Conservation (phyloP, 2,329 filamentous ascomycete species). For the Fusarium lyarnte region DNA sequence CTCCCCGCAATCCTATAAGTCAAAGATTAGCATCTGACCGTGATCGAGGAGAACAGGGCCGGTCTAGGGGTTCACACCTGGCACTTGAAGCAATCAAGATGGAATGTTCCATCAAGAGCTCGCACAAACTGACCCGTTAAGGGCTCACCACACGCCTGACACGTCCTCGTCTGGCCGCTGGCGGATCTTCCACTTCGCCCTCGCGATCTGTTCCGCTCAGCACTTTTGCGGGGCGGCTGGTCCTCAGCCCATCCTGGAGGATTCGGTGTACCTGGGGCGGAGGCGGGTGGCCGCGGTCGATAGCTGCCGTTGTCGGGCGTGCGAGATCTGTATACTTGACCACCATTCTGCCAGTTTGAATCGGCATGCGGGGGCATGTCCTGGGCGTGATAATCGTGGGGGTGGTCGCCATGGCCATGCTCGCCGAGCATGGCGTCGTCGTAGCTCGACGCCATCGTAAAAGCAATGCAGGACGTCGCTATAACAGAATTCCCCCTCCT, state of each 20-base stretch:
- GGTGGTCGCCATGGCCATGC: conserved; percentile 47
- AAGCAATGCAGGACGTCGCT: conserved; percentile 39
- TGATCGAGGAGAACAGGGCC: neutral
- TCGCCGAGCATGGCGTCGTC: conserved; percentile 54
- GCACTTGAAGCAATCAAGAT: conserved; percentile 98
- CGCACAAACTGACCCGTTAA: conserved; percentile 96
- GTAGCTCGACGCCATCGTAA: conserved; percentile 59
- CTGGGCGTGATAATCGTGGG: conserved; percentile 32
- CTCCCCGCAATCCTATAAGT: conserved; percentile 85
- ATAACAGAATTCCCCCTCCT: conserved; percentile 41
- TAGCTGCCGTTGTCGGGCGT: conserved; percentile 51
- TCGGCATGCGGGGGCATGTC: conserved; percentile 48
- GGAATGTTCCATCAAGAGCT: conserved; percentile 91
- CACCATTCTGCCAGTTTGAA: conserved; percentile 51
- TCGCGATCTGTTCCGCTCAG: conserved; percentile 67
- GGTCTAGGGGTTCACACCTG: conserved; percentile 65
- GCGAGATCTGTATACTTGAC: conserved; percentile 43
- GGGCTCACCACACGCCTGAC: conserved; percentile 88
- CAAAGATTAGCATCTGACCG: conserved; percentile 28
- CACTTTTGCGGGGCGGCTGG: conserved; percentile 57
- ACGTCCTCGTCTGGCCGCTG: conserved; percentile 71
- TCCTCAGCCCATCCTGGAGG: conserved; percentile 53
- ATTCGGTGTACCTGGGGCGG: conserved; percentile 48
- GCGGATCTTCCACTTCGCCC: conserved; percentile 63
- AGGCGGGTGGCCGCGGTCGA: conserved; percentile 48